A percentile compares a stretch with the other conserved stretches of the same genome.
Evolutionary conservation across 805 yeast species (phyloP).

Genomic region (Candida boidinii): DNA sequence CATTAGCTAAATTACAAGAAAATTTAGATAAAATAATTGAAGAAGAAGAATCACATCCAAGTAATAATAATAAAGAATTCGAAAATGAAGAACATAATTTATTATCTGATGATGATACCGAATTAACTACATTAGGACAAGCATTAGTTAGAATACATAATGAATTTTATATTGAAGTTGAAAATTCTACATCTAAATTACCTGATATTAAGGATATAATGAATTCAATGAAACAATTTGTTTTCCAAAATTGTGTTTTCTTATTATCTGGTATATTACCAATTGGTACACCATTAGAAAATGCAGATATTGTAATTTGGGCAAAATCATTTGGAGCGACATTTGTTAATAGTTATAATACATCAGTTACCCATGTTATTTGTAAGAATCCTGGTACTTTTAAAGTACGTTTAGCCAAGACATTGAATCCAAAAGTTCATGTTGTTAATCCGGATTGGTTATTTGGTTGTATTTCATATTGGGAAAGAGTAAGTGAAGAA

Average conservation of each 20-base stretch:
- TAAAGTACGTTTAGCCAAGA: constrained; percentile 74
- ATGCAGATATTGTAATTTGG: constrained; percentile 89
- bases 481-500: constrained; percentile 63
- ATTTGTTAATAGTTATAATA: constrained; percentile 62
- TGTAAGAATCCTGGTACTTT: constrained; percentile 74
- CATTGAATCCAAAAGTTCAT: constrained; percentile 49
- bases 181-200: constrained; percentile 15
- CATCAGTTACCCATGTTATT: constrained; percentile 79
- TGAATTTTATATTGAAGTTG: constrained; percentile 50
- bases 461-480: constrained; percentile 71
- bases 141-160: constrained; percentile 59
- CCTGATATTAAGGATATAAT: constrained; percentile 68
- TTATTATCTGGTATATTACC: constrained; percentile 89
- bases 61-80: constrained; percentile 4
- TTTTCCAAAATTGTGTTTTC: constrained; percentile 60
- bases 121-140: constrained; percentile 51
- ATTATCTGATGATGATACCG: constrained; percentile 73
- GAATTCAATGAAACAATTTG: constrained; percentile 62
- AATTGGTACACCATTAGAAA: constrained; percentile 59
- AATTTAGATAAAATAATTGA: constrained; percentile 48
- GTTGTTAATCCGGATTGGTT: constrained; percentile 93
- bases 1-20: constrained; percentile 75
- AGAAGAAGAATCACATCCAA: constrained; percentile 21
- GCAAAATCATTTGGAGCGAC: constrained; percentile 85
- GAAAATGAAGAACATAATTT: constrained; percentile 35